phyloP scores from a whole-genome alignment of 169 alveolate genomes.

The Plasmodium adleri region DNA sequence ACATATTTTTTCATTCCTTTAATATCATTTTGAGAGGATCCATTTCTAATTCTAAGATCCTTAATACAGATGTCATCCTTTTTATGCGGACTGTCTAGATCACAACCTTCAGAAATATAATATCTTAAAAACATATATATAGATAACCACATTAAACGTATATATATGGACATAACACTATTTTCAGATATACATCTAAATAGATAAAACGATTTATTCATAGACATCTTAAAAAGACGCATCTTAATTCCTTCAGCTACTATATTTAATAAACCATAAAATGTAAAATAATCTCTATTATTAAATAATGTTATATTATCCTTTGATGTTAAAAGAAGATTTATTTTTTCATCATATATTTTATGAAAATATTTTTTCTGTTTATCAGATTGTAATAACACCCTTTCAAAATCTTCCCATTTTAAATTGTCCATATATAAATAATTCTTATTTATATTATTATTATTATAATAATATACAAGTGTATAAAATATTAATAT shows the following conservation, averaged over 20 bases:
- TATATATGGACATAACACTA: constrained; percentile 42
- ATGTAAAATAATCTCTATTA: constrained; percentile 14
- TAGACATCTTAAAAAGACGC: constrained; percentile 6
- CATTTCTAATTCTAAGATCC: background rate
- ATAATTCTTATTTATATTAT: background rate
- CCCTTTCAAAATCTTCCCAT: background rate
- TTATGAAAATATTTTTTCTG: background rate
- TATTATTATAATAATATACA: constrained; percentile 23
- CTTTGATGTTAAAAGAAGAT: constrained; percentile 15
- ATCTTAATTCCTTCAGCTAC: constrained; percentile 20
- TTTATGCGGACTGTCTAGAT: background rate
- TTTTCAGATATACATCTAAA: constrained; percentile 39
- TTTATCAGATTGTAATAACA: background rate
- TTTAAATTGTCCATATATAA: background rate
- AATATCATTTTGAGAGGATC: background rate
- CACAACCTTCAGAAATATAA: background rate
- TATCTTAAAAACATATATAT: constrained; percentile 14
- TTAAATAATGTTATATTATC: constrained; percentile 24
- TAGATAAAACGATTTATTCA: constrained; percentile 15
- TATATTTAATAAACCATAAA: constrained; percentile 57
- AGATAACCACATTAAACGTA: constrained; percentile 56
- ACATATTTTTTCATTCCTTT: too few species aligned
- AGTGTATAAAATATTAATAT: constrained; percentile 30
- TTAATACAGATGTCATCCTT: background rate
- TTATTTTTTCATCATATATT: background rate